Conservation (phyloP, 352 stramenopile genomes). For the Globisporangium camurandrum region DNA sequence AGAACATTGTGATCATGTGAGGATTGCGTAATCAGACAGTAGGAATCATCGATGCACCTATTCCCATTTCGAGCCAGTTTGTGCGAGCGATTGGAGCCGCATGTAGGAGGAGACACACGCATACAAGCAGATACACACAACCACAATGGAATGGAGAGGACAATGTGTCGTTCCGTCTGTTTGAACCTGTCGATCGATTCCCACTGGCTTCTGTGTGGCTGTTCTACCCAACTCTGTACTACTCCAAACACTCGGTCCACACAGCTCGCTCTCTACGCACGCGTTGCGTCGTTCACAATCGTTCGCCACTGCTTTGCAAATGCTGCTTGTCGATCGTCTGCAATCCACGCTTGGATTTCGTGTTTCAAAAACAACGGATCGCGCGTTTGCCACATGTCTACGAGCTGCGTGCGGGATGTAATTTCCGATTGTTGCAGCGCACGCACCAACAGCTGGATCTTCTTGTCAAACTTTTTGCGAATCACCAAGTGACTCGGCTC, state of each 20-base stretch:
- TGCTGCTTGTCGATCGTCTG: slow-evolving; percentile 34
- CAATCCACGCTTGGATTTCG: slow-evolving; percentile 55
- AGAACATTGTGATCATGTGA: slow-evolving; percentile 79
- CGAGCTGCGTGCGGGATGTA: slow-evolving; percentile 30
- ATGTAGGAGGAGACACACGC: too few species aligned
- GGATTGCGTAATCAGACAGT: too few species aligned
- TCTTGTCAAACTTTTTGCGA: slow-evolving; percentile 84
- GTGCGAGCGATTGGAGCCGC: too few species aligned
- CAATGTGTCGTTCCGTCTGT: too few species aligned
- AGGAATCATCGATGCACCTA: too few species aligned
- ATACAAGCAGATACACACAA: too few species aligned
- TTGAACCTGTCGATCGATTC: too few species aligned
- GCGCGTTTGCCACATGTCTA: slow-evolving; percentile 27
- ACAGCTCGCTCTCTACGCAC: neutral
- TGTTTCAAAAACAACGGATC: slow-evolving; percentile 40
- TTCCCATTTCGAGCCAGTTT: too few species aligned
- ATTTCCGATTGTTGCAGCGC: slow-evolving; percentile 47
- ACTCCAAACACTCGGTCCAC: too few species aligned
- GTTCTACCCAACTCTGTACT: too few species aligned
- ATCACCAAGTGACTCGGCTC: slow-evolving; percentile 91
- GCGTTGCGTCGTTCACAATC: slow-evolving; percentile 12
- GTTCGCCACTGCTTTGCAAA: slow-evolving; percentile 43
- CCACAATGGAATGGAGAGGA: too few species aligned
- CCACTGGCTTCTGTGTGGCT: too few species aligned
- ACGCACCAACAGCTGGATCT: slow-evolving; percentile 70